Evolutionary conservation across 768 basidiomycete genomes (phyloP), one percentile per base, ranked within the genome.

Genomic region (Amanita pallidorosea): DNA sequence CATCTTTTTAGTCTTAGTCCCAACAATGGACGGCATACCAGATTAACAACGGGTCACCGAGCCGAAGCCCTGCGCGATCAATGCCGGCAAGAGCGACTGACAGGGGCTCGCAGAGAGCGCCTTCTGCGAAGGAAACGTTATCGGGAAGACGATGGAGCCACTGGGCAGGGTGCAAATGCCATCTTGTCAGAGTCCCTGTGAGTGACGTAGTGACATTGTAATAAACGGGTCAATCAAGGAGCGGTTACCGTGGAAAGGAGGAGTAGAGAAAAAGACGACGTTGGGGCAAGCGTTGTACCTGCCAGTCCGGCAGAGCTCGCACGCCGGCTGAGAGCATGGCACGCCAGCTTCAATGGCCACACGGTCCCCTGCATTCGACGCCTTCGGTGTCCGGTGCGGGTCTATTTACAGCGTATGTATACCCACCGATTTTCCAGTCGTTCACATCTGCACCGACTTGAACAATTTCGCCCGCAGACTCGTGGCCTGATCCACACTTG

Each of bases 261-360:
- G 82, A 1, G 82, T 83, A 9, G 82, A 84, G 61, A 84, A 81
- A 65, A 84, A 84, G 31, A 83, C 81, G 5, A 74, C 71, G 52
- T 70, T 65, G 7, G 71, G 71, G 52, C 82, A 84, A 33, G 74
- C 80, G 49, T 84, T 84, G 61, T 83, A 83, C 49, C 75, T 68
- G 33, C 80, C 81, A n/a, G 71, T 74, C 41, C 79, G 73, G 59
- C 82, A 84, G 18, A 73, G 71, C 49, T 79, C 74, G 57, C 82
- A 84, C 31, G 75, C 64, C 18, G 80, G 72, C 53, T 76, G 74
- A 27, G 77, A 81, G 58, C 81, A 84, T 8, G 81, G 82, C 1
- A 84, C 74, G n/a, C 80, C 79, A 5, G 79, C 79, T 60, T 84
- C 82, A 53, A 84, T 79, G 1, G 81, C 82, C 31, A 84, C 81